Evolutionary conservation across 2,329 filamentous ascomycete species (phyloP), one percentile per base, ranked within the genome.

Genomic region (Pseudogymnoascus sp.): DNA sequence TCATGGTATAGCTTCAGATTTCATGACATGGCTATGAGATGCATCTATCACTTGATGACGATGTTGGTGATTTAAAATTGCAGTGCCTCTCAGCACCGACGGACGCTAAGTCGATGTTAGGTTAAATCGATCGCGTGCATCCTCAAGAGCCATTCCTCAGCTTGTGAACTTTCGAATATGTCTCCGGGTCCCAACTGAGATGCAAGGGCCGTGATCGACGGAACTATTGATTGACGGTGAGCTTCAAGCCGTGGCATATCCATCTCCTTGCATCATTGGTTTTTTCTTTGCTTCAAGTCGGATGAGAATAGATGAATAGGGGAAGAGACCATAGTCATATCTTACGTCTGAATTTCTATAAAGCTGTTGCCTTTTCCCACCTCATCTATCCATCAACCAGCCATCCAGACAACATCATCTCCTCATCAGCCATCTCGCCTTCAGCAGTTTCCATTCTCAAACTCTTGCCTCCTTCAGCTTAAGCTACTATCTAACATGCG

Each of bases 201-300:
- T 56, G 50, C 29, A 56, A 56, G 50, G 50, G 50, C 50, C 10
- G 29, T 4, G 50, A 56, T 56, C 50, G 50, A 56, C 50, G 50
- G 17, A 21, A 56, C 50, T 56, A 56, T 56, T 56, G 50, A 56
- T 33, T 56, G 29, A 56, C 29, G 50, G 50, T 56, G 50, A 56
- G 50, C 50, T 15, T 35, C 50, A 56, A 56, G 50, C 29, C 11
- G 4, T 56, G 50, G 17, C 50, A 33, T 56, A 33, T 56, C 29
- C 29, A 56, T 56, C n/a, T 56, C 50, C 29, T 56, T 56, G 50
- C 29, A 17, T 56, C 50, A 56, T 56, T 33, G 50, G 17, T 4
- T 26, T 33, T 56, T 7, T 56, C 2, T 33, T 19, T 35, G 50
- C 50, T 33, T 56, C 50, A 56, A 13, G 50, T 56, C 29, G 17